phyloP scores from a whole-genome alignment of 768 basidiomycete species.

The Mycena rosella region DNA sequence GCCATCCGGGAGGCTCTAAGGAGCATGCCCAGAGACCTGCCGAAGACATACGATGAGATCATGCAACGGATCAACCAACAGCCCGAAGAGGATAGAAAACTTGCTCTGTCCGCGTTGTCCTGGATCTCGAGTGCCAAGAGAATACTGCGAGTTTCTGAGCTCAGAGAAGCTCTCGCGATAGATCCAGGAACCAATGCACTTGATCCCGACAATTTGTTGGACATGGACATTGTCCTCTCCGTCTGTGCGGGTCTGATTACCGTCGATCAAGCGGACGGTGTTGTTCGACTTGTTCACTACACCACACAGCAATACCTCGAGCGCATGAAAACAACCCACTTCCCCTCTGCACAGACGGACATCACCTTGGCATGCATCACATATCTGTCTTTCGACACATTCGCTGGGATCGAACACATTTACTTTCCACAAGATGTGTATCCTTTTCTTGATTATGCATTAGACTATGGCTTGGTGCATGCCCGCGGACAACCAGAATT shows the following conservation, averaged over 20 bases:
- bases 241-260: background rate
- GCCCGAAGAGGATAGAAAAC: background rate
- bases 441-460: too few relatives aligned
- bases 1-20: background rate
- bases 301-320: too few relatives aligned
- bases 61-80: background rate
- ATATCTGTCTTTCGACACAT: too few relatives aligned
- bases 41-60: background rate
- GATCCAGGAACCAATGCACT: background rate
- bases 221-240: background rate
- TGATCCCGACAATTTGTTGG: background rate
- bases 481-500: too few relatives aligned
- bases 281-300: too few relatives aligned
- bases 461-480: too few relatives aligned
- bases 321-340: too few relatives aligned
- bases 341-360: too few relatives aligned
- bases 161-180: background rate
- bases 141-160: background rate
- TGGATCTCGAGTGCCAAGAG: background rate
- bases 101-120: background rate
- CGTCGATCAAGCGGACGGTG: too few relatives aligned
- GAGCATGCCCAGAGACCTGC: background rate
- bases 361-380: background rate
- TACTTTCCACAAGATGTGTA: too few relatives aligned
- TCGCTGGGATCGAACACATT: too few relatives aligned